Evolutionary conservation across 495 filamentous ascomycete genomes (phyloP).

Genomic region (Penicillium atrosanguineum): DNA sequence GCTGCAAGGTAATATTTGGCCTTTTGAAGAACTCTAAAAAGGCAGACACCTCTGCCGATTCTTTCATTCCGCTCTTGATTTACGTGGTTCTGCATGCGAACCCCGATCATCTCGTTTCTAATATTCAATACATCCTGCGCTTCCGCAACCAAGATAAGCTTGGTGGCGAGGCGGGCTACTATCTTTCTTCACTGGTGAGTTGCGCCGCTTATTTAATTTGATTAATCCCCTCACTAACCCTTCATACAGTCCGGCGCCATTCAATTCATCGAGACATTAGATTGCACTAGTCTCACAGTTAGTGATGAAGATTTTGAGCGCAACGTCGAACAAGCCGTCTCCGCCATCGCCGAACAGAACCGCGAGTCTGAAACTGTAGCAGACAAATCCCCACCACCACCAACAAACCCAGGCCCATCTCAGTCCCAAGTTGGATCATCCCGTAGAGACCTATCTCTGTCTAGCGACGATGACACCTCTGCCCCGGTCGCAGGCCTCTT

Average conservation of each 20-base stretch:
- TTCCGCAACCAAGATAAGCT: slow-evolving; percentile 98
- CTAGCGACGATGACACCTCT: slow-evolving; percentile 59
- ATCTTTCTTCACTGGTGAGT: slow-evolving; percentile 86
- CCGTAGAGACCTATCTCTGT: slow-evolving; percentile 31
- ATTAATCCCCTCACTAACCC: slow-evolving; percentile 5
- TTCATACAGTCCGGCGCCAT: slow-evolving; percentile 78
- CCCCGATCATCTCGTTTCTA: slow-evolving; percentile 91
- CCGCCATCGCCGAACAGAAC: slow-evolving; percentile 91
- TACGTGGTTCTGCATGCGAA: slow-evolving; percentile 94
- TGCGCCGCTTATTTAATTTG: background rate
- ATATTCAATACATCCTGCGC: slow-evolving; percentile 95
- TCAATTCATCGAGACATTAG: slow-evolving; percentile 94
- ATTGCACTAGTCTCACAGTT: slow-evolving; percentile 89
- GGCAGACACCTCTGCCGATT: slow-evolving; percentile 86
- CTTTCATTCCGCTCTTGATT: slow-evolving; percentile 93
- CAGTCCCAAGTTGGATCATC: slow-evolving; percentile 50
- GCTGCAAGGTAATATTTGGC: slow-evolving; percentile 99
- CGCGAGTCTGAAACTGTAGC: slow-evolving; percentile 53
- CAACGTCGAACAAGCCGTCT: slow-evolving; percentile 93
- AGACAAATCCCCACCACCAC: slow-evolving; percentile 48
- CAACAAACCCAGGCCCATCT: slow-evolving; percentile 13
- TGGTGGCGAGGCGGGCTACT: slow-evolving; percentile 94
- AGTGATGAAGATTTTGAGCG: slow-evolving; percentile 92
- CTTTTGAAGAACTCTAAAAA: slow-evolving; percentile 86
- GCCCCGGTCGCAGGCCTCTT: slow-evolving; percentile 83